Evolutionary conservation across 768 basidiomycete species (phyloP), one percentile per base, ranked within the genome.

Genomic region (Postia placenta): DNA sequence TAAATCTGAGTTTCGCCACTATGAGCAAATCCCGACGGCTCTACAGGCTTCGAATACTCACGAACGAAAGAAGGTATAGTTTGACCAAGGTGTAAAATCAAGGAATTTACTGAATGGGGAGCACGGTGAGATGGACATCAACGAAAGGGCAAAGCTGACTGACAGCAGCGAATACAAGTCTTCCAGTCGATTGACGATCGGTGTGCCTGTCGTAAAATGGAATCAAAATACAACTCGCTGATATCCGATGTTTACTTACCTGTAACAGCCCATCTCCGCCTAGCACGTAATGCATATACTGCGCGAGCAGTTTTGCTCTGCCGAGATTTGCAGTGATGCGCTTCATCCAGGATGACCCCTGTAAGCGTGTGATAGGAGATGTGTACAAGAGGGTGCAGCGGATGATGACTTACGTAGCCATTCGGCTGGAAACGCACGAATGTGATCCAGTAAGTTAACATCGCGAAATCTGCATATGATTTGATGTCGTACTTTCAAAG

Each of bases 291-390:
- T 4, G 88, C 88, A 62, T 87, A 97, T 39, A 89, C 89, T 5
- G 95, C 87, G 56, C 84, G 87, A 0, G 92, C 91, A 12, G 88
- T 90, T 64, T 88, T 87, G 58, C 90, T 93, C 5, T 78, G 75
- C 20, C 94, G 78, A 11, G 88, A 92, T 68, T 96, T 97, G 72
- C 91, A 93, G 52, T 88, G 81, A 65, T 98, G 95, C 2, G 95
- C 95, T 67, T 98, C 95, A 60, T 98, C 95, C 6, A 94, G 74
- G 27, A 95, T 79, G 14, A 91, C 76, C 6, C 62, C 62, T 64
- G 28, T 37, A 2, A 19, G 17, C 26, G 26, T 12, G 17, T 24
- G 26, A 19, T 23, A 41, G 33, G 5, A 15, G 36, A 19, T n/a
- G 26, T 38, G 22, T 28, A n/a, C 26, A 12, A 45, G 20, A 9